Conservation (phyloP, 2,329 filamentous ascomycete genomes). For the Didymellaceae sp. region DNA sequence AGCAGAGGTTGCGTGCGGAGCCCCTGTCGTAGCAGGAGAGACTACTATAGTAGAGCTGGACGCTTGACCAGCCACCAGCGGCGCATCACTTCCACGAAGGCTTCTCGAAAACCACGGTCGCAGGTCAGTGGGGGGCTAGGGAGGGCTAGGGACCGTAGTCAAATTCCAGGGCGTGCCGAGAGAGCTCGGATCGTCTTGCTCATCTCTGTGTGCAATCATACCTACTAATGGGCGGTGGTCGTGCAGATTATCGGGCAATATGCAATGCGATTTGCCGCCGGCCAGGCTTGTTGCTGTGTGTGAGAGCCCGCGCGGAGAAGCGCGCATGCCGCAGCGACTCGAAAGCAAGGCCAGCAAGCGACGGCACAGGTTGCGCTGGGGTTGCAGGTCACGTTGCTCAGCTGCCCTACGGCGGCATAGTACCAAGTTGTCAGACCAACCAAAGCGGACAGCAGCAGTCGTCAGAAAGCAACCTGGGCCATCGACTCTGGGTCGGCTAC, state of each 20-base stretch:
- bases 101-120: slow-evolving; percentile 41
- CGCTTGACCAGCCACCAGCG: slow-evolving; percentile 26
- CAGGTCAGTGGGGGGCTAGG: slow-evolving; percentile 24
- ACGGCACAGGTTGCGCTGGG: slow-evolving; percentile 20
- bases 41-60: slow-evolving; percentile 6
- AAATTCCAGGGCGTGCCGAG: slow-evolving; percentile 16
- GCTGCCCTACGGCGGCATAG: slow-evolving; percentile 14
- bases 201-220: slow-evolving; percentile 24
- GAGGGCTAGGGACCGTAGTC: slow-evolving; percentile 20
- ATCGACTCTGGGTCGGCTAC: slow-evolving; percentile 5
- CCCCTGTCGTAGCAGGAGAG: slow-evolving; percentile 6
- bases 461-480: not conserved
- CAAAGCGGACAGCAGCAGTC: not conserved
- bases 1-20: not conserved
- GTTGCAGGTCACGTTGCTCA: slow-evolving; percentile 32
- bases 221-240: slow-evolving; percentile 28
- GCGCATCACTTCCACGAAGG: slow-evolving; percentile 40
- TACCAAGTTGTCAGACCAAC: not conserved
- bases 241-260: slow-evolving; percentile 36
- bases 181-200: slow-evolving; percentile 29
- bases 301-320: slow-evolving; percentile 26
- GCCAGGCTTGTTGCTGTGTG: slow-evolving; percentile 15
- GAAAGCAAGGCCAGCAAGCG: slow-evolving; percentile 4
- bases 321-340: slow-evolving; percentile 23
- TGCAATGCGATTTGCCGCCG: slow-evolving; percentile 15